phyloP scores from a whole-genome alignment of 2,329 filamentous ascomycete species.

The Epichloe sp. region DNA sequence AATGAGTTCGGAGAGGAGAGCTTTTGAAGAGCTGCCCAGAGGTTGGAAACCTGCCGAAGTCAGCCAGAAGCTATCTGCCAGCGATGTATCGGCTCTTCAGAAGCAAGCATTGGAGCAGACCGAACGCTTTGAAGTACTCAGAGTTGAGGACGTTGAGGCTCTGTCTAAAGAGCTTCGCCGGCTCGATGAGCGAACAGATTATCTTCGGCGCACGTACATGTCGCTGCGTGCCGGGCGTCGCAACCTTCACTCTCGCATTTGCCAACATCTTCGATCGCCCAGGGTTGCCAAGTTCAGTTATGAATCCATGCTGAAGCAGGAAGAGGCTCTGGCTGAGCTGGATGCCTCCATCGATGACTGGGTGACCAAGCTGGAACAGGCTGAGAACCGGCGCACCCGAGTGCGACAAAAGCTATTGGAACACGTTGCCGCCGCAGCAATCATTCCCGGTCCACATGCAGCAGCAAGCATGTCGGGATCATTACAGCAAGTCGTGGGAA shows the following conservation, averaged over 20 bases:
- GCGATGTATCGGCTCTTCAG: slow-evolving; percentile 38
- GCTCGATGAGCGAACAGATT: slow-evolving; percentile 67
- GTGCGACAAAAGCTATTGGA: slow-evolving; percentile 71
- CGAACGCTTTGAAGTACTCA: slow-evolving; percentile 51
- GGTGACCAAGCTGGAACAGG: slow-evolving; percentile 66
- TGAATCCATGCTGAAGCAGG: slow-evolving; percentile 65
- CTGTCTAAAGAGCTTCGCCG: slow-evolving; percentile 61
- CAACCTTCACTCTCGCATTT: slow-evolving; percentile 64
- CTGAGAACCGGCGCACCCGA: slow-evolving; percentile 62
- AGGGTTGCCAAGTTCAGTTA: slow-evolving; percentile 58
- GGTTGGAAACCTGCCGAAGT: slow-evolving; percentile 45
- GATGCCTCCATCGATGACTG: slow-evolving; percentile 71
- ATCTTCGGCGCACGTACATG: slow-evolving; percentile 63
- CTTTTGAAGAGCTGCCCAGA: slow-evolving; percentile 47
- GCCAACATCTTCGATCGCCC: slow-evolving; percentile 61
- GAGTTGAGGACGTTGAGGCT: slow-evolving; percentile 46
- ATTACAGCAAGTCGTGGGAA: slow-evolving; percentile 28
- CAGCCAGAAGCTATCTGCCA: slow-evolving; percentile 28
- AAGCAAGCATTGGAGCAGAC: slow-evolving; percentile 50
- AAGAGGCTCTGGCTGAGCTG: slow-evolving; percentile 64
- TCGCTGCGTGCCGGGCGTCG: slow-evolving; percentile 63
- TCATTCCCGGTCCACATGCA: slow-evolving; percentile 24
- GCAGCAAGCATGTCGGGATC: slow-evolving; percentile 20
- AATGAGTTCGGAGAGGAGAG: slow-evolving; percentile 39
- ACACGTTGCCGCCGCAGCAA: slow-evolving; percentile 61